Evolutionary conservation across 495 filamentous ascomycete genomes (phyloP), one percentile per base, ranked within the genome.

Genomic region (Paragyromitra xinjiangensis): DNA sequence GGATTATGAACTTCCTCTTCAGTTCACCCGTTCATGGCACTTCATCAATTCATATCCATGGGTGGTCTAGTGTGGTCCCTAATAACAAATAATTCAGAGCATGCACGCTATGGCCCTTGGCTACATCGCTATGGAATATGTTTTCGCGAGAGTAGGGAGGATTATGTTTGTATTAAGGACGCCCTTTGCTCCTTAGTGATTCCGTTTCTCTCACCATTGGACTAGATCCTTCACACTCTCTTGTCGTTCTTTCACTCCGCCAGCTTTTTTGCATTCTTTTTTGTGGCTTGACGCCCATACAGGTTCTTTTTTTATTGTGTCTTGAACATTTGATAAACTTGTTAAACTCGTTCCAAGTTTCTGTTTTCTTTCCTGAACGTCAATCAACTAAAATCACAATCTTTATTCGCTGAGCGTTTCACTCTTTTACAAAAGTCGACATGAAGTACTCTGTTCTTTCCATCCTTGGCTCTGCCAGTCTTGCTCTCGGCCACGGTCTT

Each of bases 401-500:
- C 66, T 56, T 76, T 56, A 59, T 44, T 76, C 67, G 67, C 48
- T 76, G 73, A 64, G 67, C 67, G 48, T 71, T 76, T 76, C 67
- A 71, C 61, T 65, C 48, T 50, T 77, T 77, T 56, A 72, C 40
- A 29, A 66, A 76, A 65, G 39, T 40, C 40, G 69, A 67, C 61
- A 81, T 81, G 79, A 81, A 81, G 77, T 67, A 48, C 34, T 79
- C 79, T 70, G 66, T 80, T 44, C 82, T 84, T 79, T 85, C 69
- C 12, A 79, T 85, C 66, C 85, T 90, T 73, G 84, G 85, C 61
- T 84, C 85, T 69, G 84, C 88, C 80, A 83, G 87, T 69, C 75
- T 87, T 69, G 86, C 89, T 62, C 82, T 87, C 68, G 88, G 87
- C 39, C 91, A 93, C 83, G 91, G 91, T 19, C 89, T 88, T 76